Percentiles rank a stretch among this genome's conserved stretches.
These are phyloP conservation scores for Solanum aculeatissimum DNA, from an alignment of 305 asterid species.

Conservation along the genomic window DNA sequence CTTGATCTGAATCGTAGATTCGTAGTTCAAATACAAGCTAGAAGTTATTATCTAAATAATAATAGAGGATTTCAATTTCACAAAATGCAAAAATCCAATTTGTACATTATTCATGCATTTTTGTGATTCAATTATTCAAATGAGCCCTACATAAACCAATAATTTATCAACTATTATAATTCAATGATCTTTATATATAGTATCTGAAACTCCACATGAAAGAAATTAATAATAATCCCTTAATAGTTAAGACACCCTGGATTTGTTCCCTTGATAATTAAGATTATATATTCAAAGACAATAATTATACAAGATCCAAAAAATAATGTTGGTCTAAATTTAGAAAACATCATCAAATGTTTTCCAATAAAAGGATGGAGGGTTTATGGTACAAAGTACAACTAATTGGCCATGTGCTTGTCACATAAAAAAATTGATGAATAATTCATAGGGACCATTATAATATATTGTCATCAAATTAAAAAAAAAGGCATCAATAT, in stretches of 20 bases:
- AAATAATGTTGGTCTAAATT: not conserved
- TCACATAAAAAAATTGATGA: not conserved
- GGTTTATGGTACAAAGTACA: not conserved
- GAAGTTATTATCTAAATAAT: not conserved
- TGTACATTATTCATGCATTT: not conserved
- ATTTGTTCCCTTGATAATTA: not conserved
- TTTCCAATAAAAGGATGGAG: not conserved
- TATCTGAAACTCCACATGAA: not conserved
- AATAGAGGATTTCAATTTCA: not conserved
- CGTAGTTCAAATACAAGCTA: too few species aligned
- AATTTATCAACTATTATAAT: not conserved
- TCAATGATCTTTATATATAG: not conserved
- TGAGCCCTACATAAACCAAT: not conserved
- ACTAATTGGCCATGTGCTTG: constrained; percentile 3
- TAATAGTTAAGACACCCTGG: not conserved
- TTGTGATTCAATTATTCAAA: not conserved
- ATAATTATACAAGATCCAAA: not conserved
- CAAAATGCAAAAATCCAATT: not conserved
- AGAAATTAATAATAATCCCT: not conserved
- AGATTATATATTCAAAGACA: not conserved
- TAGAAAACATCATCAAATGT: not conserved
- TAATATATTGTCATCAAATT: constrained; percentile 3
- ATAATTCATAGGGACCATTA: not conserved
- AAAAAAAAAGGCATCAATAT: not conserved
- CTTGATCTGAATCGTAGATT: too few species aligned